These are phyloP conservation scores for Pyrenula massariospora DNA, from an alignment of 495 filamentous ascomycete species.

Conservation along the genomic window DNA sequence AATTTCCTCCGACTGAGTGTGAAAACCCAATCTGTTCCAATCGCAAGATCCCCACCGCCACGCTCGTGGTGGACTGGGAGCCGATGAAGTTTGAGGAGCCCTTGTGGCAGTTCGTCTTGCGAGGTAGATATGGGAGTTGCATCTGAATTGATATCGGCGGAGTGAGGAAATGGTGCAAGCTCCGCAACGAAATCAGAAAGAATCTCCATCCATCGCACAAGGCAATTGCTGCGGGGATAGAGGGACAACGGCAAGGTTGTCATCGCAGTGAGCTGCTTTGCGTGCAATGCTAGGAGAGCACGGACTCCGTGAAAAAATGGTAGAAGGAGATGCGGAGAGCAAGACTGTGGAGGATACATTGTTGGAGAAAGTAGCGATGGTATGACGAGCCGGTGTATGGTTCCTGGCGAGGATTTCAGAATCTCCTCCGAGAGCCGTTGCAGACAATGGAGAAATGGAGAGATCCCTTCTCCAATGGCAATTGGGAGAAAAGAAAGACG, in stretches of 20 bases:
- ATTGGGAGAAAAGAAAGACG: conserved; percentile 43
- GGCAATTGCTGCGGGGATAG: conserved; percentile 63
- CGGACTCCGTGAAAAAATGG: conserved; percentile 76
- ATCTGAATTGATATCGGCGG: conserved; percentile 41
- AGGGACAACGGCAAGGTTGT: conserved; percentile 71
- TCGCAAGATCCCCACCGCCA: conserved; percentile 58
- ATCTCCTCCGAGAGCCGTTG: conserved; percentile 47
- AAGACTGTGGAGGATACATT: conserved; percentile 57
- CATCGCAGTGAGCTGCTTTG: conserved; percentile 56
- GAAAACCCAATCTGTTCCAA: conserved; percentile 82
- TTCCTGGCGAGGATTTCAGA: conserved; percentile 38
- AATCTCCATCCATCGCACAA: conserved; percentile 81
- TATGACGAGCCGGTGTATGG: conserved; percentile 72
- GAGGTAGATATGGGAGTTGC: conserved; percentile 29
- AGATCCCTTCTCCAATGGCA: conserved; percentile 21
- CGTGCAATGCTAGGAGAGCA: conserved; percentile 56
- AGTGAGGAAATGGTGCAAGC: conserved; percentile 72
- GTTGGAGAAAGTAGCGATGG: conserved; percentile 76
- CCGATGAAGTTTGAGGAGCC: conserved; percentile 69
- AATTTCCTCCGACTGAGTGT: conserved; percentile 73
- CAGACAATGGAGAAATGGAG: conserved; percentile 56
- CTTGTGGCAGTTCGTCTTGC: conserved; percentile 69
- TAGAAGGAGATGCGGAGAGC: conserved; percentile 58
- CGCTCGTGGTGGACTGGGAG: conserved; percentile 80
- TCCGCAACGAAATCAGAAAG: conserved; percentile 81